These are phyloP conservation scores for Silene coronaria DNA, from an alignment of 179 eudicot species.

Conservation along the genomic window DNA sequence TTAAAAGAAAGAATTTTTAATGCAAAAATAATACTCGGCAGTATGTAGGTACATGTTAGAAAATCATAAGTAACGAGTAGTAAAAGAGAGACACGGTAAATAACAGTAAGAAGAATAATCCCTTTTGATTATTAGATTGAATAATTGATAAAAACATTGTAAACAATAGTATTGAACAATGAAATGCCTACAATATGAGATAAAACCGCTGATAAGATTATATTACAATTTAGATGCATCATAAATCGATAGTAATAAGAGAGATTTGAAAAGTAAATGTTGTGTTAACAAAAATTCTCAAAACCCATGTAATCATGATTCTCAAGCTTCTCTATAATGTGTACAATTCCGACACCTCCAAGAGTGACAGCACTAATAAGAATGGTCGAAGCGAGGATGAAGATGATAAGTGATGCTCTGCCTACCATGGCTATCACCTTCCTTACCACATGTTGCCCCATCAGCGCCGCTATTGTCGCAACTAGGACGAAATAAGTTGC, in stretches of 20 bases:
- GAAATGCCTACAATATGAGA: not conserved
- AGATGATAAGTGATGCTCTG: slow-evolving; percentile 61
- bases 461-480: slow-evolving; percentile 52
- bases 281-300: slow-evolving; percentile 35
- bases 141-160: too few species aligned
- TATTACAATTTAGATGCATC: not conserved
- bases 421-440: slow-evolving; percentile 43
- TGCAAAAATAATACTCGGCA: too few species aligned
- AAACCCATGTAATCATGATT: slow-evolving; percentile 57
- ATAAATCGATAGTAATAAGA: not conserved
- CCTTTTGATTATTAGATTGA: too few species aligned
- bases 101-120: too few species aligned
- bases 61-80: too few species aligned
- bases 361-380: slow-evolving; percentile 51
- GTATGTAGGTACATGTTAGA: too few species aligned
- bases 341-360: slow-evolving; percentile 54
- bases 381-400: slow-evolving; percentile 54
- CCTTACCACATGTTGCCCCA: slow-evolving; percentile 61
- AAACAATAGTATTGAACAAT: not conserved
- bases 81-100: too few species aligned
- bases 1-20: too few species aligned
- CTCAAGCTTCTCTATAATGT: slow-evolving; percentile 44
- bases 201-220: not conserved
- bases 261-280: not conserved
- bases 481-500: slow-evolving; percentile 50